Conservation (phyloP, 2,329 filamentous ascomycete genomes). For the Venturia effusa region DNA sequence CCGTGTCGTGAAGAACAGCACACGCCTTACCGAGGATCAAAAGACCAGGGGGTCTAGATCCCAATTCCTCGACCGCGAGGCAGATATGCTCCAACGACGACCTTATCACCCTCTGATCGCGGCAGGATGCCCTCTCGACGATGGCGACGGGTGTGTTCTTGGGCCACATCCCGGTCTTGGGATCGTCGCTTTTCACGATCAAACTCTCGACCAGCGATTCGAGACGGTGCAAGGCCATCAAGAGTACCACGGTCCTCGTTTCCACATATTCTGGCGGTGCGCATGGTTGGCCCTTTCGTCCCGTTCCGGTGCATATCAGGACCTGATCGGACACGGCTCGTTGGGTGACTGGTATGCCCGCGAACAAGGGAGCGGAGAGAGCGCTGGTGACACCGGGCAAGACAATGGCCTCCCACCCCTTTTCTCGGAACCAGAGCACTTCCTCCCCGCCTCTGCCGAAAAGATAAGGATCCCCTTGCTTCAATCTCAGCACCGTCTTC, state of each 20-base stretch:
- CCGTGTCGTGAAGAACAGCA: constrained; percentile 55
- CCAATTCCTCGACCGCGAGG: constrained; percentile 76
- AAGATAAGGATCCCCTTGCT: constrained; percentile 94
- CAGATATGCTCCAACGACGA: constrained; percentile 73
- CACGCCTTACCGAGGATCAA: constrained; percentile 79
- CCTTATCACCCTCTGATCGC: constrained; percentile 85
- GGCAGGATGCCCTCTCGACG: constrained; percentile 84
- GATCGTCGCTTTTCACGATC: constrained; percentile 11
- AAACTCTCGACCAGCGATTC: constrained; percentile 62
- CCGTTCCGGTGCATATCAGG: constrained; percentile 91
- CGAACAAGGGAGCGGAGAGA: constrained; percentile 77
- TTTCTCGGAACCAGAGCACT: constrained; percentile 65
- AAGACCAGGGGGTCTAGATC: constrained; percentile 78
- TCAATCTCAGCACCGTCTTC: constrained; percentile 74
- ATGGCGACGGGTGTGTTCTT: constrained; percentile 77
- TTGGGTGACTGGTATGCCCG: constrained; percentile 78
- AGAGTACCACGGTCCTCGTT: constrained; percentile 76
- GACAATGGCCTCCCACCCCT: constrained; percentile 61
- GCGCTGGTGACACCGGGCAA: constrained; percentile 87
- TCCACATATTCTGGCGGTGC: constrained; percentile 68
- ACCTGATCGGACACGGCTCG: constrained; percentile 85
- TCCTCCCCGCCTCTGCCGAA: constrained; percentile 95
- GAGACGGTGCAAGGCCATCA: constrained; percentile 91
- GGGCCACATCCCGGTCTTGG: constrained; percentile 47
- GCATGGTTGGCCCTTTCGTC: constrained; percentile 75